Evolutionary conservation across 306 rosid genomes (phyloP), one percentile per base, ranked within the genome.

Genomic region (Prunus davidiana): DNA sequence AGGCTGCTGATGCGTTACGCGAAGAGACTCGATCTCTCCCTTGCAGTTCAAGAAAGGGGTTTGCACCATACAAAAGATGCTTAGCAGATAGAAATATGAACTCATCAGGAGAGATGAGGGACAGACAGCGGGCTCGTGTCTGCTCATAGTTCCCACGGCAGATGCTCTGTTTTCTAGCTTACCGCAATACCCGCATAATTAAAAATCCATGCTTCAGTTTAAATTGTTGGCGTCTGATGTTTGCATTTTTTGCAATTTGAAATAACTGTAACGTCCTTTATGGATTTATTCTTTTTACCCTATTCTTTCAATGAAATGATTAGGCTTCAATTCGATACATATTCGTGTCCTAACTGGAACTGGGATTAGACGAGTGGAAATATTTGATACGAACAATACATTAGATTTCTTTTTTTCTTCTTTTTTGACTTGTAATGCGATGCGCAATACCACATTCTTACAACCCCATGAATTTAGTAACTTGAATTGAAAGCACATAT

Each of bases 51-150:
- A 70, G 81, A 58, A 87, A 76, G 80, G 98, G 98, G 30, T 92
- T 94, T 77, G 90, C 85, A 60, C 95, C 96, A 32, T 94, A 91
- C 79, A 94, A 94, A 83, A 85, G 95, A 79, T 92, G 96, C 81
- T 71, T 92, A 66, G 78, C 95, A 70, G 90, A 92, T 78, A 87
- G 89, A 82, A 96, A 83, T 55, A 78, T 81, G 22, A 76, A 60
- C 84, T 87, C 96, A 10, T 75, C 88, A 6, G 90, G 88, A 67
- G 95, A 89, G 68, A 10, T 0, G 43, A 85, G 97, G 82, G 86
- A 85, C 52, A 79, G 90, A 10, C 97, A 87, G 80, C 68, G 92
- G 77, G 88, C 93, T 76, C 89, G 98, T 3, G 89, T 89, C 71
- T 94, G 98, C 85, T 89, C 84, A 24, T 88, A 87, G 74, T 73